Percentiles rank a stretch among this genome's conserved stretches.
Conservation (phyloP, 352 stramenopile species). For the Pythium aphanidermatum region DNA sequence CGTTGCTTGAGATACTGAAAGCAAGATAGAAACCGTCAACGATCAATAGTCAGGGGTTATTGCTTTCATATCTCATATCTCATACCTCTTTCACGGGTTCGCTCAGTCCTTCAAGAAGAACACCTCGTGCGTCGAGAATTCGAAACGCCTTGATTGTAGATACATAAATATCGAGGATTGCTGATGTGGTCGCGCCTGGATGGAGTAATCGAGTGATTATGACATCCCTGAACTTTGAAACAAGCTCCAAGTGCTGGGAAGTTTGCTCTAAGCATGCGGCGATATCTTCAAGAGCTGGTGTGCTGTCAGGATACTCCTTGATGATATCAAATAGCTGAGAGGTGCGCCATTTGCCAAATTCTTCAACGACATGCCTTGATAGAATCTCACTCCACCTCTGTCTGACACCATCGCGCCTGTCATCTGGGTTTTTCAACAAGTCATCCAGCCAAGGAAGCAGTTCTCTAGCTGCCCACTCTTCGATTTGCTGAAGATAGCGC, state of each 20-base stretch:
- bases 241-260: slow-evolving; percentile 77
- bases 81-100: slow-evolving; percentile 59
- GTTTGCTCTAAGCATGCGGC: slow-evolving; percentile 75
- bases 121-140: slow-evolving; percentile 90
- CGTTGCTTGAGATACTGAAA: slow-evolving; percentile 91
- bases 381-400: slow-evolving; percentile 41
- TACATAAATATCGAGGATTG: slow-evolving; percentile 98
- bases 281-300: slow-evolving; percentile 64
- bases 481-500: slow-evolving; percentile 34
- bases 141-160: slow-evolving; percentile 94
- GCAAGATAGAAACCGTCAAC: too few species aligned
- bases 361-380: slow-evolving; percentile 40
- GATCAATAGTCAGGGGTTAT: slow-evolving; percentile 38
- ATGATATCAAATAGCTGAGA: slow-evolving; percentile 96
- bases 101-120: slow-evolving; percentile 85
- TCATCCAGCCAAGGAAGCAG: slow-evolving; percentile 60
- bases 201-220: slow-evolving; percentile 90
- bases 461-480: slow-evolving; percentile 42
- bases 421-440: slow-evolving; percentile 23
- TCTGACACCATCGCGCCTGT: not conserved
- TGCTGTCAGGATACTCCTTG: slow-evolving; percentile 94
- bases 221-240: slow-evolving; percentile 66
- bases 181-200: slow-evolving; percentile 92
- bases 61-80: not conserved
- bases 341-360: slow-evolving; percentile 79